phyloP scores from a whole-genome alignment of 352 stramenopile genomes.

The Pythium aquatile region DNA sequence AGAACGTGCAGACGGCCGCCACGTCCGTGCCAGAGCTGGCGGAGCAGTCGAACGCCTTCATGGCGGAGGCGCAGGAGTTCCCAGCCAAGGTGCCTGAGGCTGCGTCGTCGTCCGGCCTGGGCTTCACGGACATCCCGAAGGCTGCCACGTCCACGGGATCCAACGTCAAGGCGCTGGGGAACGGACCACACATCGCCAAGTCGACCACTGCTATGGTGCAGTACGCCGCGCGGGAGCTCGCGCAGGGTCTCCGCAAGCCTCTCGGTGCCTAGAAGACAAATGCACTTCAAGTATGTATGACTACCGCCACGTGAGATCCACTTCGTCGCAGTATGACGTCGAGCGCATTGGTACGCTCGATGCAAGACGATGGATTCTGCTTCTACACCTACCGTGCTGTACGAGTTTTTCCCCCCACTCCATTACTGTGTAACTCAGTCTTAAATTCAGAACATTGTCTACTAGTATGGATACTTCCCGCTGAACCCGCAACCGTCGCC shows the following conservation, averaged over 20 bases:
- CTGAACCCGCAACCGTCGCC: too few relatives aligned
- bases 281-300: not conserved
- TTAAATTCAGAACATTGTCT: not conserved
- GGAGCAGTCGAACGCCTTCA: conserved; percentile 37
- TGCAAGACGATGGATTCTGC: not conserved
- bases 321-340: not conserved
- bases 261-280: conserved; percentile 23
- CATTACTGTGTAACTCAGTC: not conserved
- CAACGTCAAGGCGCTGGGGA: conserved; percentile 49
- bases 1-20: conserved; percentile 48
- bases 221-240: conserved; percentile 43
- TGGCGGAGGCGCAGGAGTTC: conserved; percentile 43
- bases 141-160: conserved; percentile 30
- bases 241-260: conserved; percentile 40
- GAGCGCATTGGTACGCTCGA: conserved; percentile 2
- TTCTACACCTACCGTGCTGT: not conserved
- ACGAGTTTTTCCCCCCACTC: not conserved
- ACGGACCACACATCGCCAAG: conserved; percentile 45
- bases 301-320: not conserved
- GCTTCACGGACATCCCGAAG: conserved; percentile 49
- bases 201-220: conserved; percentile 52
- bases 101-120: conserved; percentile 36
- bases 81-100: conserved; percentile 42
- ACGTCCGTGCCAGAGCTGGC: conserved; percentile 46
- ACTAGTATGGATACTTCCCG: too few relatives aligned